Evolutionary conservation across 768 basidiomycete species (phyloP), one percentile per base, ranked within the genome.

Genomic region (Calvatia gigantea): DNA sequence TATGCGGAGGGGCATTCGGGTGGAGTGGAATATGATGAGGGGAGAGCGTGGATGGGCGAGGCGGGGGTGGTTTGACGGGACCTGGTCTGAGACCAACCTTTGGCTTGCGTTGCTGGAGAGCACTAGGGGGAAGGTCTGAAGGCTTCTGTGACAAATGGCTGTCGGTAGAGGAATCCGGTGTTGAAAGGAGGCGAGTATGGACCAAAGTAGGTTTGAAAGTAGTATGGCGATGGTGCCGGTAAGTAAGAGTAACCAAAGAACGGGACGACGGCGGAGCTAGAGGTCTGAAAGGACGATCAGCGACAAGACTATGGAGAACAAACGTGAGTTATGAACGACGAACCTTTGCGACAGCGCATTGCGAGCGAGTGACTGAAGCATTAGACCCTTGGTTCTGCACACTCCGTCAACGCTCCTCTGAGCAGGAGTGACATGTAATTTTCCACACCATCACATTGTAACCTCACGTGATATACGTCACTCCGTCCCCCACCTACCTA

Each of bases 81-180:
- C 73, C 82, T 1, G 88, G 88, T 21, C 82, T 79, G 14, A 88
- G 72, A 56, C 86, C 83, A 47, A 87, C 70, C 66, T 83, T 75
- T 35, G 63, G 67, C 66, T 86, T 77, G 49, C 68, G 68, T 54
- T 73, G 77, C 5, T 37, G 70, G 51, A 49, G 69, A 63, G 38
- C 65, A 62, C 33, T 51, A 49, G 31, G 58, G 38, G 45, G 62
- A 60, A 56, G 61, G 65, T 35, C 27, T 35, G 48, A 23, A 45
- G 58, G 45, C 14, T 52, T 59, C n/a, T 31, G 33, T 4, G 33
- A 12, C 46, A 47, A 28, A 38, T 44, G 45, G 35, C 35, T 48
- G 12, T 23, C 21, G 19, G 52, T 37, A 56, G 57, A 19, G 28
- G 60, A 28, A 38, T 62, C 46, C 2, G 60, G 61, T 31, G 61